A percentile compares a stretch with the other conserved stretches of the same genome.
Evolutionary conservation across 1,284 basidiomycete genomes (phyloP).

Genomic region (Phlebopus sp.): DNA sequence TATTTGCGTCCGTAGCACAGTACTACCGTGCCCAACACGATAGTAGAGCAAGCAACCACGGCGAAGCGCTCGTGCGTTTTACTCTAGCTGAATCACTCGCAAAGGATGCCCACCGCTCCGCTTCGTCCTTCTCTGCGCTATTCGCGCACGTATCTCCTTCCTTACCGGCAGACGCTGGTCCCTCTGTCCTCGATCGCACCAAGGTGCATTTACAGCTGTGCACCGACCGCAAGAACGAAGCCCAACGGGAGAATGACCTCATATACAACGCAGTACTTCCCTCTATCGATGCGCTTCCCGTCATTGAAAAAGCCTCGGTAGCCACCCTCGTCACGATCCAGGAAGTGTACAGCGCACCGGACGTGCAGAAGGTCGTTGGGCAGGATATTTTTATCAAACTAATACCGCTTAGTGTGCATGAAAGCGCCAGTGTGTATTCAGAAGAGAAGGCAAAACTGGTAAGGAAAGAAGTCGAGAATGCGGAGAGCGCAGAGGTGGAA

Average conservation of each 20-base stretch:
- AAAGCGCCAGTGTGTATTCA: constrained; percentile 94
- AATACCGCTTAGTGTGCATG: constrained; percentile 92
- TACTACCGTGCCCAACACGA: constrained; percentile 87
- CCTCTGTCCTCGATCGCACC: constrained; percentile 76
- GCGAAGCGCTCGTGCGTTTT: constrained; percentile 82
- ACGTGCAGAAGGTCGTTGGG: constrained; percentile 95
- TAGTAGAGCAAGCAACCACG: constrained; percentile 75
- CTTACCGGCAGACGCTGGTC: constrained; percentile 84
- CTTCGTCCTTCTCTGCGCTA: constrained; percentile 68
- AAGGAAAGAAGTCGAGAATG: constrained; percentile 84
- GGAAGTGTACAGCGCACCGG: constrained; percentile 87
- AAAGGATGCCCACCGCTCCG: constrained; percentile 79
- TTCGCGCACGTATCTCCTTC: constrained; percentile 79
- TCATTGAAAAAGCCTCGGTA: constrained; percentile 77
- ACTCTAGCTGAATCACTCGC: constrained; percentile 77
- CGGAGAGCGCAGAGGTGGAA: constrained; percentile 82
- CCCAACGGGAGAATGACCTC: constrained; percentile 90
- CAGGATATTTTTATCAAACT: constrained; percentile 88
- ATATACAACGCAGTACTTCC: constrained; percentile 97
- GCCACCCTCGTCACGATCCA: constrained; percentile 88
- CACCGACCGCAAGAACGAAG: constrained; percentile 73
- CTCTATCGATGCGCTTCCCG: constrained; percentile 74
- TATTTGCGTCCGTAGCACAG: constrained; percentile 84
- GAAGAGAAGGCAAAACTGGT: constrained; percentile 99
- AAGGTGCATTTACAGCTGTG: constrained; percentile 82